Base-by-base conservation (phyloP, 768 basidiomycete species). In the Boletus rex-veris region DNA sequence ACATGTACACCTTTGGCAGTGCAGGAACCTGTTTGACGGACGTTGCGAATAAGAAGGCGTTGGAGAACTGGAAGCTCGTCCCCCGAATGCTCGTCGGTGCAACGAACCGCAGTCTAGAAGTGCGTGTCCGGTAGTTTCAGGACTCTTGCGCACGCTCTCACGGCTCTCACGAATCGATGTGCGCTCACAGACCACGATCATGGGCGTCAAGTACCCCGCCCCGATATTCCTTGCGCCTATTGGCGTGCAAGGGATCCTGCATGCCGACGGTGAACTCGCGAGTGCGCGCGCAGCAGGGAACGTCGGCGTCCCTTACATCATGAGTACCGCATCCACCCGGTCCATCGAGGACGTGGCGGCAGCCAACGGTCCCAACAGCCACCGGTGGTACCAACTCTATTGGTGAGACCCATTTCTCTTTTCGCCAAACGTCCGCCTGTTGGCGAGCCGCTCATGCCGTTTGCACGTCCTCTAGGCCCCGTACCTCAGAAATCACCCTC, bases 331-430 rank as follows among this genome's bases (percentile, higher is more conserved):
- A 4, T 78, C 86, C 2, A 74, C 79, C 28, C 80, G 86, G 24
- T 80, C 83, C 10, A 86, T 93, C 54, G 90, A 92, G 65, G 81
- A 82, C 41, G 84, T 92, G n/a, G 92, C 84, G 3, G 64, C 76
- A 39, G 91, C 82, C 26, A 90, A 85, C 58, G 87, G 84, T 7
- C 59, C 62, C 3, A 72, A 80, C 47, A 81, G 85, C 0, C 75
- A 80, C 31, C 75, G 90, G 33, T 92, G 89, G 88, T 92, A 80
- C 66, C 90, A 92, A 65, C 77, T 92, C 1, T 92, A 92, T 66
- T 89, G 89, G 87, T 38, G 37, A 38, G 7, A 11, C 35, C 14
- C 7, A 7, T 28, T 35, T 14, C 37, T 38, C 37, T 14, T 38
- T 14, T 38, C 37, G 16, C n/a, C n/a, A 7, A 9, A 16, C 35